phyloP scores from a whole-genome alignment of 2,329 filamentous ascomycete genomes.

The Aquanectria penicillioides region DNA sequence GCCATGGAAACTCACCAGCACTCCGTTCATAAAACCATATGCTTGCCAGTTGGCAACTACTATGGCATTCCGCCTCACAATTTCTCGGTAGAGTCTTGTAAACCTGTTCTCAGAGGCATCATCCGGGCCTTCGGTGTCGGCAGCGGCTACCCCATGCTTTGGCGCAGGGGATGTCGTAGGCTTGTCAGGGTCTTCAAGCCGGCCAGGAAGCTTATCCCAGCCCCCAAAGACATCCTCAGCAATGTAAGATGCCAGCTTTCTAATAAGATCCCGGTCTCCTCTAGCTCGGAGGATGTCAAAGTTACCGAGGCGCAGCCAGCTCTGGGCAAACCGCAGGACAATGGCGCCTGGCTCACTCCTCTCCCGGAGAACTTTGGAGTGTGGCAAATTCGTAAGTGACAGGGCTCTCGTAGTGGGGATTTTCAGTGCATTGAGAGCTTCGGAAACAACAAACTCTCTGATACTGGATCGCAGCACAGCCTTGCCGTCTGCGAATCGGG shows the following conservation, averaged over 20 bases:
- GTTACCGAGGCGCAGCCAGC: constrained; percentile 92
- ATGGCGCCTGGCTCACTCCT: constrained; percentile 89
- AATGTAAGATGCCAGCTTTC: constrained; percentile 81
- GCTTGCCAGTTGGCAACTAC: constrained; percentile 96
- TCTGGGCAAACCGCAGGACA: constrained; percentile 89
- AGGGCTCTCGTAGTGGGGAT: constrained; percentile 91
- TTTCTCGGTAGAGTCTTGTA: constrained; percentile 85
- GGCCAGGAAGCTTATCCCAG: constrained; percentile 83
- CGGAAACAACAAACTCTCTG: constrained; percentile 91
- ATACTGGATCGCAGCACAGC: constrained; percentile 93
- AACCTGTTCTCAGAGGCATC: constrained; percentile 86
- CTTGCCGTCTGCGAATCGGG: constrained; percentile 94
- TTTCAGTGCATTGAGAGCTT: constrained; percentile 83
- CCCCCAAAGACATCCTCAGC: constrained; percentile 89
- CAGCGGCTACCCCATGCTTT: constrained; percentile 62
- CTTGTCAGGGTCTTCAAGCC: constrained; percentile 62
- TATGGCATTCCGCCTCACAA: constrained; percentile 84
- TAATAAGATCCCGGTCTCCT: constrained; percentile 78
- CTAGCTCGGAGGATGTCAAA: constrained; percentile 91
- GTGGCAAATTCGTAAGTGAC: constrained; percentile 80
- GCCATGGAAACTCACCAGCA: constrained; percentile 61
- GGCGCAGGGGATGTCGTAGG: constrained; percentile 55
- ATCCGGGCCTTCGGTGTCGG: constrained; percentile 72
- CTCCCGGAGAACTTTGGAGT: constrained; percentile 80
- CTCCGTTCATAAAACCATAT: constrained; percentile 99